A percentile compares a stretch with the other conserved stretches of the same genome.
Evolutionary conservation across 202 grass and related monocot species (phyloP).

Genomic region (Panicum virgatum): DNA sequence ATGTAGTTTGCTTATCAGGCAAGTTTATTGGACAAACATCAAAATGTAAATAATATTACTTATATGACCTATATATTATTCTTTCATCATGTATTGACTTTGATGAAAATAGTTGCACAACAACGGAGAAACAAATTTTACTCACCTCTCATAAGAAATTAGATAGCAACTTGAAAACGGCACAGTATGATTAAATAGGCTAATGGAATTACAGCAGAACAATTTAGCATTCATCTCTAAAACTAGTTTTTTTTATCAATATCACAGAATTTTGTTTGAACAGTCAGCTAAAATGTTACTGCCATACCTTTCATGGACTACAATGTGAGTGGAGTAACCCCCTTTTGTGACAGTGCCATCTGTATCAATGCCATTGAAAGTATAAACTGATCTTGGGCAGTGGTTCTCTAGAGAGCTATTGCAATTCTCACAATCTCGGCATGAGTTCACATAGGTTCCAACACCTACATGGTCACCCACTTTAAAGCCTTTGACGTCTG

Average conservation of each 20-base stretch:
- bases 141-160: not conserved
- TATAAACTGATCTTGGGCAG: conserved; percentile 47
- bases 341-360: conserved; percentile 80
- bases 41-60: not conserved
- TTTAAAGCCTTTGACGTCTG: conserved; percentile 62
- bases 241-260: not conserved
- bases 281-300: not conserved
- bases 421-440: conserved; percentile 64
- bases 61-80: not conserved
- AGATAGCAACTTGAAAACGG: not conserved
- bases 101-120: not conserved
- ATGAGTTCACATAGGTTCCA: conserved; percentile 76
- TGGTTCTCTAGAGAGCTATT: conserved; percentile 52
- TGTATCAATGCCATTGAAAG: conserved; percentile 63
- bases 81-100: not conserved
- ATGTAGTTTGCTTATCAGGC: not conserved
- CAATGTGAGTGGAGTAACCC: conserved; percentile 78
- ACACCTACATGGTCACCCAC: conserved; percentile 69
- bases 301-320: conserved; percentile 63
- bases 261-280: not conserved
- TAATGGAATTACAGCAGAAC: not conserved
- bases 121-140: not conserved
- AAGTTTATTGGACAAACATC: not conserved
- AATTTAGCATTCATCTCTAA: not conserved
- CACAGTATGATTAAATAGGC: not conserved